A percentile compares a stretch with the other conserved stretches of the same genome.
Evolutionary conservation across 139 green algal species (phyloP).

Genomic region (Chloropicon primus): DNA sequence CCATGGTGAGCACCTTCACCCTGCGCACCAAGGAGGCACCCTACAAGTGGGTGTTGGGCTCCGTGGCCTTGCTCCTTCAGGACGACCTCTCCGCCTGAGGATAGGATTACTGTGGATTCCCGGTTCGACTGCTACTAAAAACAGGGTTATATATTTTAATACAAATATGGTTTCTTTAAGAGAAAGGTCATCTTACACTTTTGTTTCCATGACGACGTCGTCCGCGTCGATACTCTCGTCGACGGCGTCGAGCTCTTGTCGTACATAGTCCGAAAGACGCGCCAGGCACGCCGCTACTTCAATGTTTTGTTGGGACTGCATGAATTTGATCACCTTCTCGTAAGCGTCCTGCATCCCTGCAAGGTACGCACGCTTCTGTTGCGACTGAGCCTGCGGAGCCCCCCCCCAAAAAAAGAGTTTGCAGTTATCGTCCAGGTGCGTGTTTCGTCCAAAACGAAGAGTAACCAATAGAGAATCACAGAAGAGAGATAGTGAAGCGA

Average conservation of each 20-base stretch:
- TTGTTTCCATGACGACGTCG: background rate
- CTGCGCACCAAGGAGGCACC: slow-evolving; percentile 47
- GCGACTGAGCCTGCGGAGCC: background rate
- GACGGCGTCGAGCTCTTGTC: background rate
- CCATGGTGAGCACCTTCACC: slow-evolving; percentile 60
- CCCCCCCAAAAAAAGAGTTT: background rate
- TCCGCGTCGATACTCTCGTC: too few relatives aligned
- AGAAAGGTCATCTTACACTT: background rate
- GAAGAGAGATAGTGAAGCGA: too few relatives aligned
- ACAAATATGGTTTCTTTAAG: background rate
- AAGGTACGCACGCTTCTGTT: background rate
- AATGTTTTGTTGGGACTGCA: background rate
- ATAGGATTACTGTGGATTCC: too few relatives aligned
- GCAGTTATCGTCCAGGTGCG: background rate
- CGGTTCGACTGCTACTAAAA: too few relatives aligned
- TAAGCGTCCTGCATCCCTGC: background rate
- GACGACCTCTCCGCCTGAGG: slow-evolving; percentile 43
- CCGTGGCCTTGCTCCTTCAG: slow-evolving; percentile 65
- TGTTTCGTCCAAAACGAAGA: too few relatives aligned
- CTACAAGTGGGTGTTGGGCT: slow-evolving; percentile 65
- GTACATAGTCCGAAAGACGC: background rate
- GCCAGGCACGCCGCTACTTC: background rate
- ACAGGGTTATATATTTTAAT: background rate
- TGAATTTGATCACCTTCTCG: background rate
- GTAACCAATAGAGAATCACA: too few relatives aligned